Evolutionary conservation across 768 basidiomycete species (phyloP).

Genomic region (Flagelloscypha sp.): DNA sequence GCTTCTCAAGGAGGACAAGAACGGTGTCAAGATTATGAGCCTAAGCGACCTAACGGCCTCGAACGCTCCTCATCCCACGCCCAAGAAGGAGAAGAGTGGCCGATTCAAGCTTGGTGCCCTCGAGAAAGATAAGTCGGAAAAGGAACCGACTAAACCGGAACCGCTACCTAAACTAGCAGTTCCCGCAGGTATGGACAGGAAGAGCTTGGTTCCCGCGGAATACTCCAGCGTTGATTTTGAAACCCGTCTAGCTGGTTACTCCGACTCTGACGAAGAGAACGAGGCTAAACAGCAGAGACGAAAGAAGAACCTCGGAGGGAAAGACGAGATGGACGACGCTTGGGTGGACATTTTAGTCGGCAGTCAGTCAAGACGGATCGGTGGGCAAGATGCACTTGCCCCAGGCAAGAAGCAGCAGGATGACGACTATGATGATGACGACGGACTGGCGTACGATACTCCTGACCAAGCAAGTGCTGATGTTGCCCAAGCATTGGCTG

Average conservation of each 20-base stretch:
- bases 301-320: constrained; percentile 40
- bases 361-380: constrained; percentile 41
- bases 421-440: constrained; percentile 22
- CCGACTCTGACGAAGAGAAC: constrained; percentile 31
- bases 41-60: no score
- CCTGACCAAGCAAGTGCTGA: constrained; percentile 70
- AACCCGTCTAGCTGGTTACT: constrained; percentile 67
- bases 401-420: constrained; percentile 4
- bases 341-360: constrained; percentile 86
- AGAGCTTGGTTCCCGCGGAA: constrained; percentile 58
- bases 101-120: no score
- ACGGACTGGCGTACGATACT: constrained; percentile 35
- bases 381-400: constrained; percentile 45
- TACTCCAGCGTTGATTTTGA: constrained; percentile 79
- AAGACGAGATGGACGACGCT: constrained; percentile 54
- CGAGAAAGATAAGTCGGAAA: no score
- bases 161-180: no score
- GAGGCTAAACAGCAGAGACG: constrained; percentile 36
- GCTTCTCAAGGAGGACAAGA: no score
- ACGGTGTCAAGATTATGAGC: no score
- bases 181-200: no score
- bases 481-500: constrained; percentile 63
- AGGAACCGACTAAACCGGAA: no score
- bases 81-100: no score
- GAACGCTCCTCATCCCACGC: no score